Base-by-base conservation (phyloP, 495 filamentous ascomycete genomes). In the Zalerion maritima region DNA sequence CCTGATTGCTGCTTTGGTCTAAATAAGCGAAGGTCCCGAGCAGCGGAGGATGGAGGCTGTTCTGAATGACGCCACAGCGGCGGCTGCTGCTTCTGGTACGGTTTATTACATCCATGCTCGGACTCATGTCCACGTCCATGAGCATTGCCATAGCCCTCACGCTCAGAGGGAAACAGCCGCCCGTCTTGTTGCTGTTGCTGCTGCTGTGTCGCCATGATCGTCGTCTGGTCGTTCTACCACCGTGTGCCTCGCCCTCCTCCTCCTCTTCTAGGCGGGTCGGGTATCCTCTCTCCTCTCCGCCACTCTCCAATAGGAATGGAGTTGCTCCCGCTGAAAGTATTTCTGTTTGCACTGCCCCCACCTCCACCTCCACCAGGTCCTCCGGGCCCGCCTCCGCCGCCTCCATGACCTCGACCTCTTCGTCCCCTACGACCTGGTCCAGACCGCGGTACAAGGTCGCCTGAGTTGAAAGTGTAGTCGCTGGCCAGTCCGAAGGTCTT, bases 401-500 rank as follows among this genome's bases (percentile, higher is more conserved):
- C 49, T 50, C 66, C 62, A 55, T 60, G 47, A 34, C 46, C 44
- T 32, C 52, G 54, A 18, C 48, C 56, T 20, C 40, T 45, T 29
- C 38, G 13, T 41, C 21, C 20, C 26, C 58, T 40, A 31, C 47
- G 38, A 17, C 52, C 37, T 30, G 47, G 42, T 31, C 50, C 11
- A 35, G 46, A 7, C 21, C 39, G 30, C 21, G 35, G 21, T 3
- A 38, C 50, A 40, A 32, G 40, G 23, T 11, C 48, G 26, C 31
- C 50, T 30, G 28, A 52, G 42, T 40, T 31, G 20, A 21, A 27
- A 17, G 33, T 37, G 26, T 46, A 25, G 20, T 42, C 36, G 25
- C 42, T 48, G n/a, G 53, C 56, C 12, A 49, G 50, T 3, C 54
- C 46, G 46, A 56, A 60, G 20, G 55, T 61, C 52, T 55, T 61